Base-by-base conservation (phyloP, 2,329 filamentous ascomycete genomes). In the Lanzia echinophila region DNA sequence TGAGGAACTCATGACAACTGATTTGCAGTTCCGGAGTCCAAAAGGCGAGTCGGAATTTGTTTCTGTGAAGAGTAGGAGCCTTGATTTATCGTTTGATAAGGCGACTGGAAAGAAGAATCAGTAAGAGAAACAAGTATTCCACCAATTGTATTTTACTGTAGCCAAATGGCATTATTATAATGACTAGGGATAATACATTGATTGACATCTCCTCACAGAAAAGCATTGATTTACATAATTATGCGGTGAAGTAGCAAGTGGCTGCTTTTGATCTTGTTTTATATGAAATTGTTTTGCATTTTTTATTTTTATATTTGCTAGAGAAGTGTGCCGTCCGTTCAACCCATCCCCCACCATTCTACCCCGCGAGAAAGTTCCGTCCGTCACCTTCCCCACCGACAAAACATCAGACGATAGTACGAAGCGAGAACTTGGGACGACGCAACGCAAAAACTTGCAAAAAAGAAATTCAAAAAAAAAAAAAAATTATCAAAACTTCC, bases 1-100 rank as follows among this genome's bases (percentile, higher is more conserved):
- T 64, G 73, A 75, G 22, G 73, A 75, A 56, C 60, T 83, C 43
- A 71, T 72, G 47, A 62, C 62, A 6, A 8, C 31, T 38, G 77
- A 68, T 28, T 71, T 84, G 57, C 71, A 72, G 36, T 82, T 84
- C 67, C 71, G 72, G 2, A 68, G 75, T 57, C 75, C 74, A 6
- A 62, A 63, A 38, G 68, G 63, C 7, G 70, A 73, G 43, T 64
- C 68, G 19, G 68, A 66, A 50, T 62, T 68, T 12, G 70, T 72
- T 34, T 61, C 66, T 33, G 46, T 68, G 38, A 72, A 71, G 55
- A 73, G 70, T 54, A 67, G 64, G 51, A 61, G 73, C 60, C 68
- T 74, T 46, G 67, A 73, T 56, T 34, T 61, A 13, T 60, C 66
- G 20, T 63, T 69, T 60, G 61, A 65, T 24, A 62, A 67, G 48